Evolutionary conservation across 768 basidiomycete species (phyloP), one percentile per base, ranked within the genome.

Genomic region (Vararia minispora): DNA sequence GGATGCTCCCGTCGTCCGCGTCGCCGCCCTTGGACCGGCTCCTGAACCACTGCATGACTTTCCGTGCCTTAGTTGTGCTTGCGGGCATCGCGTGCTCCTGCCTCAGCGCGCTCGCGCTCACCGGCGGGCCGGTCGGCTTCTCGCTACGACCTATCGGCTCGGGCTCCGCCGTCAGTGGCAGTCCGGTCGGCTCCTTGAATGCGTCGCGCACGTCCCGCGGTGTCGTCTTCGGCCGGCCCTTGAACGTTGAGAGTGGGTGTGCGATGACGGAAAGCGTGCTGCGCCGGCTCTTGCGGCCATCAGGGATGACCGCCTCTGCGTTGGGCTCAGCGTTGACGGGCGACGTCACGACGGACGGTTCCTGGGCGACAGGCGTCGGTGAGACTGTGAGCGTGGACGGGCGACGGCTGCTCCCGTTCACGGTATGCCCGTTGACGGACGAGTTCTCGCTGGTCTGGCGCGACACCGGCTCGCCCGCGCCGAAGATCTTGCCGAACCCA

Each of bases 41-140:
- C 58, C 84, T 69, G 74, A 99, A 98, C 95, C 95, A 99, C 48
- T 91, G 81, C 94, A 98, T 98, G 37, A 99, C 95, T 54, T 83
- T 89, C 58, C 79, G 78, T 4, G 94, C 91, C 58, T 91, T 85
- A 60, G 72, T 79, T n/a, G 86, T 75, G 44, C 85, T 79, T 12
- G 79, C 84, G 2, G 71, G 70, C 61, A 80, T 66, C 6, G 62
- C 65, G 3, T 51, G 28, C 8, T 45, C 32, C 10, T 44, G 46
- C 29, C 42, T 46, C 27, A 54, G 47, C 33, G 54, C 62, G 28
- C 66, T 66, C n/a, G 47, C 44, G 30, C 50, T 52, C 21, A 51
- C 13, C 37, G 28, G 46, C 51, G 45, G 47, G 49, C 21, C 39
- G 53, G 5, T 53, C 52, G 35, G 37, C 35, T 39, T 58, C 58